Percentiles rank a stretch among this genome's conserved stretches.
Evolutionary conservation across 2,329 filamentous ascomycete species (phyloP).

Genomic region (Penicillium decumbens): DNA sequence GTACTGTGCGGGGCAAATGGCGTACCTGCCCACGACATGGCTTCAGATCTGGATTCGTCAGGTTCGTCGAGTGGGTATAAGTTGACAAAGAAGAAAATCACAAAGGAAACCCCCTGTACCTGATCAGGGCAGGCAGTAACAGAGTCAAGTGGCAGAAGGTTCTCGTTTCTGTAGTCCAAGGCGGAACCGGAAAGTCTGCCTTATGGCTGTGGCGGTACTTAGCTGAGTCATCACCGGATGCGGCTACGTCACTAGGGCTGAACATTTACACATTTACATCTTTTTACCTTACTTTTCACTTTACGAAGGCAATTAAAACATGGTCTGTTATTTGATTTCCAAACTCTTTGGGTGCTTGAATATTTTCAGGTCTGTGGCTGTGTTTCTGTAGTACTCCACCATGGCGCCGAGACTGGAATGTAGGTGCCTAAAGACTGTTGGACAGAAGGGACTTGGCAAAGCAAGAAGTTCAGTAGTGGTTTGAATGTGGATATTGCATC

Average conservation of each 20-base stretch:
- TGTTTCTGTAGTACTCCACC: background rate
- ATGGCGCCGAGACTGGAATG: constrained; percentile 9
- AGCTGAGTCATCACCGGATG: constrained; percentile 15
- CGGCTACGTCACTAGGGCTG: constrained; percentile 21
- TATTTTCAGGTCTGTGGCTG: background rate
- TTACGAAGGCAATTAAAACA: too few relatives aligned
- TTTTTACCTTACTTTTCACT: background rate
- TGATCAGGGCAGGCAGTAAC: background rate
- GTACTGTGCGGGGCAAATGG: background rate
- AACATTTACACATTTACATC: background rate
- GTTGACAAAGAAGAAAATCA: background rate
- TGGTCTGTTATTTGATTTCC: too few relatives aligned
- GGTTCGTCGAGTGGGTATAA: background rate
- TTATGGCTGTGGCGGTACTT: constrained; percentile 11
- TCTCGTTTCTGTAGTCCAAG: constrained; percentile 1
- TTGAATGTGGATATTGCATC: background rate
- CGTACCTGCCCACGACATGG: constrained; percentile 68
- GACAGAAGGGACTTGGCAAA: background rate
- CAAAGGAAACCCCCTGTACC: background rate
- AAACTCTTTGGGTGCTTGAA: background rate
- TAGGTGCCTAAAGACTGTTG: constrained; percentile 11
- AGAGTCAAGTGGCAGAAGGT: background rate
- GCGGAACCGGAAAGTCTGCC: background rate
- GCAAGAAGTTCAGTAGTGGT: background rate
- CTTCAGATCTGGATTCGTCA: constrained; percentile 10